Evolutionary conservation across 2,329 filamentous ascomycete genomes (phyloP), one percentile per base, ranked within the genome.

Genomic region (Ophiostoma sp.): DNA sequence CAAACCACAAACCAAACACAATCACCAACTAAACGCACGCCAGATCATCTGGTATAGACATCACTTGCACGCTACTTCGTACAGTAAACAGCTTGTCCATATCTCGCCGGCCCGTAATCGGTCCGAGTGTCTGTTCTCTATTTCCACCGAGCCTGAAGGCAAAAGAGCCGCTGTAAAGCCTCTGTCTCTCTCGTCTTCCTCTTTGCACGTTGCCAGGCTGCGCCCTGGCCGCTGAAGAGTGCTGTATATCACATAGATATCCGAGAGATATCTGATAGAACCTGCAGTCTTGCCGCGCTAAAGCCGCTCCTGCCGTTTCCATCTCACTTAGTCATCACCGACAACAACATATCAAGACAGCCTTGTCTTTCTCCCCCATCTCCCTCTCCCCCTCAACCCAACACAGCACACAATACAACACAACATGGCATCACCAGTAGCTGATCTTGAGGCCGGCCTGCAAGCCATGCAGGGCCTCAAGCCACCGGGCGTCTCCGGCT

Each of bases 381-480:
- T 7, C 27, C 6, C 15, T 5, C 52, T 31, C 13, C 4, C 57
- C 23, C 17, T 20, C 23, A 65, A 6, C 57, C 13, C 57, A 35
- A 65, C 31, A 7, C 31, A 68, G 3, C 35, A 68, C 20, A 17
- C 41, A 66, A 15, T 23, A 52, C 36, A 48, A 36, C 23, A 67
- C 70, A 65, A 17, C 57, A 92, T 93, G 89, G 89, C 90, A 80
- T 90, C 92, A 79, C 88, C 92, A 81, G 90, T 97, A 87, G 89
- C 91, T 83, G 94, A 98, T 80, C 84, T 99, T 82, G 94, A 96
- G 82, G 86, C 89, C 77, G 90, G 91, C 81, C 87, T 99, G 78
- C 92, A 95, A 83, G 94, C 91, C 77, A 94, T 99, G 89, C 90
- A 94, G 77, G 86, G 86, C 75, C 85, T 97, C 78, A 98, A 97